phyloP scores from a whole-genome alignment of 257 asterid species.

The Cordia subcordata region DNA sequence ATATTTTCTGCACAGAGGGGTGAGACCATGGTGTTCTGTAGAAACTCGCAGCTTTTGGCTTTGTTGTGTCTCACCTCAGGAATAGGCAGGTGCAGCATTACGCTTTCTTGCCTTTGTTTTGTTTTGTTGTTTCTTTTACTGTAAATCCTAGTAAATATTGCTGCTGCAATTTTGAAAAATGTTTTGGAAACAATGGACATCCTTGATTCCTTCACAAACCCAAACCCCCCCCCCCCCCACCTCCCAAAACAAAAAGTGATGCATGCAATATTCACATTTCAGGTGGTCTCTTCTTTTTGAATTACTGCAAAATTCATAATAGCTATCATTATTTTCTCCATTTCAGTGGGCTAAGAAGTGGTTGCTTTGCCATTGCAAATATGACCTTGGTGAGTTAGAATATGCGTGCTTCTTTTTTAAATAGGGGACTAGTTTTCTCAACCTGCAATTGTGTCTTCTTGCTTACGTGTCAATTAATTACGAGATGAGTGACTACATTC shows the following conservation, averaged over 20 bases:
- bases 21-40: constrained; percentile 54
- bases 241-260: too few species aligned
- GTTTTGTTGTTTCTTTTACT: too few species aligned
- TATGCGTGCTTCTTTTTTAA: not conserved
- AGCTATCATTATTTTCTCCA: constrained; percentile 26
- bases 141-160: not conserved
- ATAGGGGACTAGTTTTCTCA: not conserved
- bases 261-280: too few species aligned
- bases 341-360: constrained; percentile 82
- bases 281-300: not conserved
- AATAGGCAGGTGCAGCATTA: constrained; percentile 75
- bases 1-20: constrained; percentile 89
- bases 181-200: not conserved
- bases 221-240: too few species aligned
- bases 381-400: constrained; percentile 78
- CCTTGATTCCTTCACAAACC: too few species aligned
- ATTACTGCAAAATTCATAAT: not conserved
- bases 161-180: not conserved
- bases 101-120: constrained; percentile 3
- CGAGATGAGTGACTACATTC: too few species aligned
- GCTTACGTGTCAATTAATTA: not conserved
- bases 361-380: constrained; percentile 84
- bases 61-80: constrained; percentile 64
- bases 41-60: constrained; percentile 63
- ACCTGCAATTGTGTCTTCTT: not conserved